These are phyloP conservation scores for Pseudogymnoascus sp. DNA, from an alignment of 2,329 filamentous ascomycete species.

Conservation along the genomic window DNA sequence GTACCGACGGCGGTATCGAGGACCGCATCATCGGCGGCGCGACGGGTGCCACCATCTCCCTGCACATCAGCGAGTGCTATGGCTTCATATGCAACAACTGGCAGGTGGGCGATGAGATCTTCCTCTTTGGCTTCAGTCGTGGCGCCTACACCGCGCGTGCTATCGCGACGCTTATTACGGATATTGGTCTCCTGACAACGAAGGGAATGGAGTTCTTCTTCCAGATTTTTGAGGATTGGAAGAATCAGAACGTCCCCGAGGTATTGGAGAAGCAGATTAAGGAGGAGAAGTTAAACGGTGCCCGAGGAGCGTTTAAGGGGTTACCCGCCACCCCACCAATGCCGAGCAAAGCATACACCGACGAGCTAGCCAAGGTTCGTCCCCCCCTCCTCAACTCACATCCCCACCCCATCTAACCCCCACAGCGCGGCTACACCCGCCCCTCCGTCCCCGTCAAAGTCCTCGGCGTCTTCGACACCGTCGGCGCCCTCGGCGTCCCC, in stretches of 20 bases:
- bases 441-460: constrained; percentile 34
- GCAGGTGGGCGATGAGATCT: constrained; percentile 29
- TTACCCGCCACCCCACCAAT: background rate
- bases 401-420: background rate
- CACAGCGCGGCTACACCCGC: background rate
- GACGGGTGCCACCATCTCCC: constrained; percentile 45
- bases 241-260: constrained; percentile 21
- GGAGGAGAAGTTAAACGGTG: background rate
- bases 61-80: constrained; percentile 41
- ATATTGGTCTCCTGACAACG: constrained; percentile 34
- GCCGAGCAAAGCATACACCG: background rate
- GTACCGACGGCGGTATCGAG: constrained; percentile 41
- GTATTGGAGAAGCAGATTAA: background rate
- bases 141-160: constrained; percentile 33
- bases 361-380: constrained; percentile 3
- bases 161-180: constrained; percentile 28
- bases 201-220: constrained; percentile 36
- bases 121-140: constrained; percentile 32
- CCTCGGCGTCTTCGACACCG: constrained; percentile 43
- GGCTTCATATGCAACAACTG: constrained; percentile 39
- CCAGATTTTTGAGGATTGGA: constrained; percentile 34
- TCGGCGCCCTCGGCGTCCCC: constrained; percentile 38
- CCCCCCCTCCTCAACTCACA: too few species aligned
- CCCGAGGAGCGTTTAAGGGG: background rate
- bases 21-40: constrained; percentile 45